Percentiles rank a stretch among this genome's conserved stretches.
Evolutionary conservation across 139 green algal genomes (phyloP).

Genomic region (Closterium sp.): DNA sequence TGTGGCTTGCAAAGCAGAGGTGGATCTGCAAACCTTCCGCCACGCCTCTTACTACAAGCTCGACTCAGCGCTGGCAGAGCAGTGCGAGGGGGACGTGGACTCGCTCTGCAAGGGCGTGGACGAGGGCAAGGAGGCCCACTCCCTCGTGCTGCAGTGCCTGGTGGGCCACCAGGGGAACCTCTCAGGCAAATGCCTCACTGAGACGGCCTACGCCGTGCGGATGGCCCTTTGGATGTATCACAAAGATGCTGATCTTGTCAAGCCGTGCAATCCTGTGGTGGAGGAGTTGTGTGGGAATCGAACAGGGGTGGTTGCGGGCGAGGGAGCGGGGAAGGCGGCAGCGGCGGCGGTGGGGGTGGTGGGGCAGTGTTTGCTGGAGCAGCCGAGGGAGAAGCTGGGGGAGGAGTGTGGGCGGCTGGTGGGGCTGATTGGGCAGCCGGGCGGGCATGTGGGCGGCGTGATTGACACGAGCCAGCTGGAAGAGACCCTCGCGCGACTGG

Average conservation of each 20-base stretch:
- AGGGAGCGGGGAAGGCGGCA: constrained; percentile 12
- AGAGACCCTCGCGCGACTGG: constrained; percentile 3
- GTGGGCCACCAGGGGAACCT: constrained; percentile 4
- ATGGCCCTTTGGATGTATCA: constrained; percentile 82
- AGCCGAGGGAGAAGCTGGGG: constrained; percentile 3
- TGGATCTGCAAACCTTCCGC: background rate
- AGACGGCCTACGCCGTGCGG: constrained; percentile 65
- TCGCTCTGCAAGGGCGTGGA: constrained; percentile 16
- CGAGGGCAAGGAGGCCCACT: constrained; percentile 26
- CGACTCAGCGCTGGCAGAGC: background rate
- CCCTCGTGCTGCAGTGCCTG: constrained; percentile 24
- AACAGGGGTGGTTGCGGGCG: background rate
- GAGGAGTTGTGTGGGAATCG: constrained; percentile 51
- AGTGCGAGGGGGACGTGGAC: constrained; percentile 25
- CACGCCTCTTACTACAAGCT: background rate
- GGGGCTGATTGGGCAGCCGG: constrained; percentile 1
- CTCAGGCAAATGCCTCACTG: constrained; percentile 56
- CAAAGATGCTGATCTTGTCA: constrained; percentile 62
- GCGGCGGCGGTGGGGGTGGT: constrained; percentile 60
- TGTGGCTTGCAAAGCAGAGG: background rate
- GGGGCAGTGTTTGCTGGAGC: constrained; percentile 66
- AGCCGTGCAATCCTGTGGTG: constrained; percentile 72
- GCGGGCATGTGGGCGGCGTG: constrained; percentile 14
- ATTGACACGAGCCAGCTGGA: constrained; percentile 22
- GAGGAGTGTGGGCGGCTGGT: constrained; percentile 27